phyloP scores from a whole-genome alignment of 768 basidiomycete genomes.

The Phanerochaete sordida region DNA sequence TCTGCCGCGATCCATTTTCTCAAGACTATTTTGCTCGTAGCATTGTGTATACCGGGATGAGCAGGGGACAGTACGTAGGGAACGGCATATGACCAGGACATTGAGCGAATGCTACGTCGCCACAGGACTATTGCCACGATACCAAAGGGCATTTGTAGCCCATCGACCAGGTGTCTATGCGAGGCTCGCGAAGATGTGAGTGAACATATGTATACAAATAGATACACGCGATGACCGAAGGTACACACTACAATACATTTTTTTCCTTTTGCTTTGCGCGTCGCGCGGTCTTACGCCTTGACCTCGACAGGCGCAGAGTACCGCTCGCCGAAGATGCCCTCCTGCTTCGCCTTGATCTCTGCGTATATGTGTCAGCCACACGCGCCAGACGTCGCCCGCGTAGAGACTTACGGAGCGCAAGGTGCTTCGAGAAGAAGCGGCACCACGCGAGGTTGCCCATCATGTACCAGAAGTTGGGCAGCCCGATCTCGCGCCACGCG shows the following conservation, averaged over 20 bases:
- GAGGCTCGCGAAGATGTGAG: too few species aligned
- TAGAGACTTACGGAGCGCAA: slow-evolving; percentile 55
- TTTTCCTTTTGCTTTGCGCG: background rate
- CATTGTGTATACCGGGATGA: too few species aligned
- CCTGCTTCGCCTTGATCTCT: slow-evolving; percentile 73
- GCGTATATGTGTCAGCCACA: slow-evolving; percentile 1
- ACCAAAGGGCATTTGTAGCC: too few species aligned
- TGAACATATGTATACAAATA: background rate
- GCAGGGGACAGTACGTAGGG: too few species aligned
- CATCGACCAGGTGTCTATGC: too few species aligned
- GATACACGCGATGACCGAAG: background rate
- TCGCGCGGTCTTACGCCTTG: background rate
- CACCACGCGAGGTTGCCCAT: slow-evolving; percentile 60
- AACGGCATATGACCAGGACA: too few species aligned
- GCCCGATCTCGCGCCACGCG: slow-evolving; percentile 47
- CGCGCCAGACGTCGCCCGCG: too few species aligned
- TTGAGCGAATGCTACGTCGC: too few species aligned
- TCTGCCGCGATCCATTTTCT: too few species aligned
- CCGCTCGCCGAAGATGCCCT: slow-evolving; percentile 36
- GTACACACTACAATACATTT: background rate
- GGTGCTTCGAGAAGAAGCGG: slow-evolving; percentile 65
- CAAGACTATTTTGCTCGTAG: too few species aligned
- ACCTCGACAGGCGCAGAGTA: slow-evolving; percentile 19
- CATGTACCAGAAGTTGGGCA: slow-evolving; percentile 55
- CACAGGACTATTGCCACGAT: too few species aligned